These are phyloP conservation scores for Monosporascus sp. DNA, from an alignment of 2,329 filamentous ascomycete species.

Conservation along the genomic window DNA sequence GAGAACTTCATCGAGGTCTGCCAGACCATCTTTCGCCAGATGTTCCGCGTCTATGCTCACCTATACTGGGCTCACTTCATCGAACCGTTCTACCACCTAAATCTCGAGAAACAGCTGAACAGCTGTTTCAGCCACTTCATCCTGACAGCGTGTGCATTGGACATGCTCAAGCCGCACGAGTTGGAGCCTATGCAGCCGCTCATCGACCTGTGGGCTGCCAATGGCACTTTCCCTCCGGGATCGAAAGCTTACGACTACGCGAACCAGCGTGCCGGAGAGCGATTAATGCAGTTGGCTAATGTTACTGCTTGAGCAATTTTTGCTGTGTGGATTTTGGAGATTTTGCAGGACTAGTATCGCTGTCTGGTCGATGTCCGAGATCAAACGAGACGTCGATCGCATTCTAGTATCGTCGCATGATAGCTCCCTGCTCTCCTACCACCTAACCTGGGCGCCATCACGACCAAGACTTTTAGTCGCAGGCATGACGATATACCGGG, in stretches of 20 bases:
- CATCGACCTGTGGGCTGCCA: constrained; percentile 85
- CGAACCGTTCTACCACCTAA: constrained; percentile 78
- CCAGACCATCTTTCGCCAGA: constrained; percentile 92
- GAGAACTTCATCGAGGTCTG: constrained; percentile 84
- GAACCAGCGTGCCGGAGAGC: constrained; percentile 56
- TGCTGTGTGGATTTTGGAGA: not conserved
- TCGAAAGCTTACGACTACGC: constrained; percentile 63
- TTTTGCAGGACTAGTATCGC: not conserved
- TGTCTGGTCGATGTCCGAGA: not conserved
- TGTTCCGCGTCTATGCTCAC: constrained; percentile 97
- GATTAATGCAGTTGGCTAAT: constrained; percentile 45
- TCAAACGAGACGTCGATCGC: no score
- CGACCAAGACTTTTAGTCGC: no score
- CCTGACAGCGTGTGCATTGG: constrained; percentile 71
- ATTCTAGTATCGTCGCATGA: no score
- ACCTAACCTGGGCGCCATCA: no score
- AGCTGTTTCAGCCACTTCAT: constrained; percentile 85
- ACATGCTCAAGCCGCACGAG: constrained; percentile 82
- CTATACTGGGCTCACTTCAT: constrained; percentile 95
- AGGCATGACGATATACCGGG: no score
- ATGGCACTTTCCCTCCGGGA: constrained; percentile 78
- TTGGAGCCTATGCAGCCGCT: constrained; percentile 94
- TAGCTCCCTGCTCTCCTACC: no score
- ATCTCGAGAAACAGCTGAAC: constrained; percentile 75
- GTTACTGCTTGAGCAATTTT: constrained; percentile 10